Conservation (phyloP, 2,329 filamentous ascomycete genomes). For the Ambrosiella xylebori region DNA sequence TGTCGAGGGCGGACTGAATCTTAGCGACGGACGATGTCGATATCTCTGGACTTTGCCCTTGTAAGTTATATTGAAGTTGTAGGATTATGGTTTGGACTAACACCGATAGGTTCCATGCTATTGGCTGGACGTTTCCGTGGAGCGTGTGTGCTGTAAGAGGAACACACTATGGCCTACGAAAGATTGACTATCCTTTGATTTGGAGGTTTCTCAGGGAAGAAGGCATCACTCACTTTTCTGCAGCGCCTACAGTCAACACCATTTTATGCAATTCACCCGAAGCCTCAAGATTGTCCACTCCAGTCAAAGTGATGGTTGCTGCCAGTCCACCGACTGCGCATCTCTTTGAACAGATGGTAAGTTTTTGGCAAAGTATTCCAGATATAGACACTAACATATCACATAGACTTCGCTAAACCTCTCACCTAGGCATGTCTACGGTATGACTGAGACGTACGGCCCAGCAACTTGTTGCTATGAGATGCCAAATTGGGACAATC, state of each 20-base stretch:
- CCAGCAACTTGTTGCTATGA: conserved; percentile 90
- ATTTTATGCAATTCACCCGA: conserved; percentile 66
- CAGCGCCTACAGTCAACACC: conserved; percentile 91
- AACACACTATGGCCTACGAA: conserved; percentile 87
- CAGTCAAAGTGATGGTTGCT: conserved; percentile 78
- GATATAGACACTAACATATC: neutral
- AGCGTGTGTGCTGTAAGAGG: conserved; percentile 80
- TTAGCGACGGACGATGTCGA: conserved; percentile 48
- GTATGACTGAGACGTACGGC: conserved; percentile 75
- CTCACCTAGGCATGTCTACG: conserved; percentile 84
- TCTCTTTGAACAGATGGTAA: conserved; percentile 83
- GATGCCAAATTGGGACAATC: conserved; percentile 64
- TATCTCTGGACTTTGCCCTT: conserved; percentile 89
- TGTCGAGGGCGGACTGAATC: conserved; percentile 74
- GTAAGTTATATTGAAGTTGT: conserved; percentile 37
- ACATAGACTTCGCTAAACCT: conserved; percentile 49
- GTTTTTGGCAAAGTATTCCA: neutral
- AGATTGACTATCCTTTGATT: conserved; percentile 86
- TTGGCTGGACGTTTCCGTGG: conserved; percentile 84
- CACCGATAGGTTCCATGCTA: conserved; percentile 40
- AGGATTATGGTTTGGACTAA: neutral
- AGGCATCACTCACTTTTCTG: conserved; percentile 84
- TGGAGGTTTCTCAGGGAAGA: conserved; percentile 80
- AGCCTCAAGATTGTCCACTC: conserved; percentile 49
- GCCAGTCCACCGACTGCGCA: conserved; percentile 79